These are phyloP conservation scores for Ceratocystiopsis brevicomis DNA, from an alignment of 2,329 filamentous ascomycete species.

Conservation along the genomic window DNA sequence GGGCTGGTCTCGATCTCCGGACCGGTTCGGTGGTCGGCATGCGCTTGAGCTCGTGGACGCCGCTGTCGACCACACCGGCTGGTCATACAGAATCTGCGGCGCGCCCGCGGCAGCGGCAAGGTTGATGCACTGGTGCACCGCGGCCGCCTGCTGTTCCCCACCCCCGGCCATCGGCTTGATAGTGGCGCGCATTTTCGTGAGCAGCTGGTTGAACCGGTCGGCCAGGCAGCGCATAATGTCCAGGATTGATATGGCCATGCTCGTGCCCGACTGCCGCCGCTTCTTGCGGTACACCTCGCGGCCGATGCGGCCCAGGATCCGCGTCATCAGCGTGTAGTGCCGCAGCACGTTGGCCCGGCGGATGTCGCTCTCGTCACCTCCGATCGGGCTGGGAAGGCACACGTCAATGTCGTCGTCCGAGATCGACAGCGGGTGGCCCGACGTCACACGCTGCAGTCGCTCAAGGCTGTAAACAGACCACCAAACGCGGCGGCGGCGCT, in stretches of 20 bases:
- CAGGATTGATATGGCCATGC: neutral
- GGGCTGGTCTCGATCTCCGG: neutral
- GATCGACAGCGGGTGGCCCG: slow-evolving; percentile 1
- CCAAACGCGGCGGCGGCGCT: neutral
- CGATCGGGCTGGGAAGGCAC: neutral
- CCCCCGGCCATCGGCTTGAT: neutral
- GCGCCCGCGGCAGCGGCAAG: neutral
- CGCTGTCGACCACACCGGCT: neutral
- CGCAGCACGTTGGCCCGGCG: neutral
- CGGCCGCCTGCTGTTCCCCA: neutral
- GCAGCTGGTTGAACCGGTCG: neutral
- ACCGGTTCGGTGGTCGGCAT: neutral
- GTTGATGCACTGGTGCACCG: neutral
- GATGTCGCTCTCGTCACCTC: neutral
- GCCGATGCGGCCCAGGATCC: slow-evolving; percentile 1
- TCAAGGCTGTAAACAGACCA: slow-evolving; percentile 1
- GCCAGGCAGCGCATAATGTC: neutral
- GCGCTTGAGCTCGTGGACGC: neutral
- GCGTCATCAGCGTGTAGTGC: slow-evolving; percentile 1
- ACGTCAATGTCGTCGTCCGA: slow-evolving; percentile 1
- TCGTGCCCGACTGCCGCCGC: neutral
- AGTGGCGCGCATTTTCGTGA: neutral
- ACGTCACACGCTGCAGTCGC: neutral
- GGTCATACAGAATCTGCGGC: neutral
- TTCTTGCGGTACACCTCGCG: slow-evolving; percentile 1